Conservation (phyloP, 139 green algal species). For the Chlamydomonas eustigma region DNA sequence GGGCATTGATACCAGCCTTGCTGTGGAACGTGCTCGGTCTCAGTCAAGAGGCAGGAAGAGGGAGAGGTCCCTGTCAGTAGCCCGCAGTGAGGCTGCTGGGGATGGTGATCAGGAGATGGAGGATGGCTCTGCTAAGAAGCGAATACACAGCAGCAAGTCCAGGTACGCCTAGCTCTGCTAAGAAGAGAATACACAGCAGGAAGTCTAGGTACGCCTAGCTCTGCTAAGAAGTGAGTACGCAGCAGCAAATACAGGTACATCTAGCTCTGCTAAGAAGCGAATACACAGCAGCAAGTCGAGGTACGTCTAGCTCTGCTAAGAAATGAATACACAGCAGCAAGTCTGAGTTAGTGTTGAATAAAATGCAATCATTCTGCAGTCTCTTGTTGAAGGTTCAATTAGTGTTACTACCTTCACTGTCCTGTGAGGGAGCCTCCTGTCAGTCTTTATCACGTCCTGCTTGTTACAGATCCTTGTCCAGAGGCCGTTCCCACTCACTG, state of each 20-base stretch:
- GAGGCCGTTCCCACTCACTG: slow-evolving; percentile 62
- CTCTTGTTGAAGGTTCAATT: too few species aligned
- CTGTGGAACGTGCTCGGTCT: slow-evolving; percentile 57
- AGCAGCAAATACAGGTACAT: slow-evolving; percentile 70
- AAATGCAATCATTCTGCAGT: too few species aligned
- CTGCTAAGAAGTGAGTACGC: slow-evolving; percentile 75
- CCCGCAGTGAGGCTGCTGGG: slow-evolving; percentile 11
- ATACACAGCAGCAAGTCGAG: not conserved
- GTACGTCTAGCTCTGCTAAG: slow-evolving; percentile 48
- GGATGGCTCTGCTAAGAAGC: slow-evolving; percentile 64
- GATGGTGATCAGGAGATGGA: slow-evolving; percentile 54
- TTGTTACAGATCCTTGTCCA: slow-evolving; percentile 69
- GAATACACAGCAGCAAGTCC: slow-evolving; percentile 78
- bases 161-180: slow-evolving; percentile 30
- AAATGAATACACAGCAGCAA: slow-evolving; percentile 84
- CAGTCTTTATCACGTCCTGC: too few species aligned
- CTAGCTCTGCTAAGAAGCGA: not conserved
- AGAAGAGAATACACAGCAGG: not conserved
- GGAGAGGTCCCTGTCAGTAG: slow-evolving; percentile 43
- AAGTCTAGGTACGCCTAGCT: slow-evolving; percentile 18
- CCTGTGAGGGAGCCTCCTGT: too few species aligned
- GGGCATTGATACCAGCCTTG: slow-evolving; percentile 83
- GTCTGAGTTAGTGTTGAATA: too few species aligned
- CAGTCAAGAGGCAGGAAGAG: slow-evolving; percentile 67
- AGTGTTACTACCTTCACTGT: too few species aligned